These are phyloP conservation scores for Alternaria sp. DNA, from an alignment of 2,329 filamentous ascomycete species.

Conservation along the genomic window DNA sequence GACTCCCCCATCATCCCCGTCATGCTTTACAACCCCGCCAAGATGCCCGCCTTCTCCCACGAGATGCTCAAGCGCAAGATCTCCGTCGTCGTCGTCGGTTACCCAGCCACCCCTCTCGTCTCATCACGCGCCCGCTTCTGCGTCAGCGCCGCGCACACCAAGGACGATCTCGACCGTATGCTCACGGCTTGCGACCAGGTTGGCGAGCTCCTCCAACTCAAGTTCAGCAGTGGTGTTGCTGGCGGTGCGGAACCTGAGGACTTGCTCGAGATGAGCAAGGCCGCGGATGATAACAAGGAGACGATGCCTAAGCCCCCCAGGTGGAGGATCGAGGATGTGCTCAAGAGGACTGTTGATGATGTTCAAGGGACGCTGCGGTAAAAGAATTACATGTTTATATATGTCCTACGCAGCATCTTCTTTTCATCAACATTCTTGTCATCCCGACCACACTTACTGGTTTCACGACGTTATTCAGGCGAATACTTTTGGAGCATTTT, in stretches of 20 bases:
- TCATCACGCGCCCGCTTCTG: conserved; percentile 96
- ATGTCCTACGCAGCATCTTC: background rate
- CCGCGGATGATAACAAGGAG: conserved; percentile 57
- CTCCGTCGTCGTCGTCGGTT: conserved; percentile 94
- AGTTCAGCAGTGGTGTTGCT: conserved; percentile 95
- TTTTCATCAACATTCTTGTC: background rate
- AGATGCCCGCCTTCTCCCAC: conserved; percentile 97
- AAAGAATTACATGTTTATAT: background rate
- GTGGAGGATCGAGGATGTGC: conserved; percentile 78
- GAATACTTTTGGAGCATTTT: background rate
- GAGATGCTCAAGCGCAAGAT: conserved; percentile 99
- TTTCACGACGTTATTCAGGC: background rate
- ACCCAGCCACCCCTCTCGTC: conserved; percentile 93
- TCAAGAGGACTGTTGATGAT: conserved; percentile 76
- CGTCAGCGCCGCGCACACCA: conserved; percentile 94
- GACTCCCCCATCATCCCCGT: conserved; percentile 97
- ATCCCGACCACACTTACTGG: background rate
- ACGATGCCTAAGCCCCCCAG: conserved; percentile 67
- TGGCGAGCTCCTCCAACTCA: conserved; percentile 89
- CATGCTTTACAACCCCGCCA: conserved; percentile 96
- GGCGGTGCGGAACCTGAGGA: conserved; percentile 82
- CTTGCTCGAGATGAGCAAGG: conserved; percentile 65
- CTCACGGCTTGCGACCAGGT: conserved; percentile 90
- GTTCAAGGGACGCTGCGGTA: conserved; percentile 75
- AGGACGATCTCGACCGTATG: conserved; percentile 93